These are phyloP conservation scores for Rhodotorula sp. DNA, from an alignment of 1,284 basidiomycete species.

Conservation along the genomic window DNA sequence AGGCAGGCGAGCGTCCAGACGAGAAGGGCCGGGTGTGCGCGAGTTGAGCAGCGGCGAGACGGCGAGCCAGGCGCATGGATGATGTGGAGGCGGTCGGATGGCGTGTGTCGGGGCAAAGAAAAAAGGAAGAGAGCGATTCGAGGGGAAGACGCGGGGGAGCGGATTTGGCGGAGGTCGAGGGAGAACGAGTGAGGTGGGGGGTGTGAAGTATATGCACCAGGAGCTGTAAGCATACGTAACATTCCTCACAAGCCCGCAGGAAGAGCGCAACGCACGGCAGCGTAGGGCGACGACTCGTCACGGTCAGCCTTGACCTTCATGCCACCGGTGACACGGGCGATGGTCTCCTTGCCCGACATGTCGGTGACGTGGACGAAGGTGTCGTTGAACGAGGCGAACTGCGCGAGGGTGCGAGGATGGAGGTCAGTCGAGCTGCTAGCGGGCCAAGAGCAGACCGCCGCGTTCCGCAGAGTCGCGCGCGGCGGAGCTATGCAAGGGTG, in stretches of 20 bases:
- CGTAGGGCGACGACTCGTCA: conserved; percentile 99
- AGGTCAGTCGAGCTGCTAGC: neutral
- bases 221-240: neutral
- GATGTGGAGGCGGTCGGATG: too few species aligned
- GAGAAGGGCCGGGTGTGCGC: too few species aligned
- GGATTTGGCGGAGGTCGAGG: neutral
- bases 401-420: neutral
- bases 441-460: neutral
- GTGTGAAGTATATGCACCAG: too few species aligned
- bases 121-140: too few species aligned
- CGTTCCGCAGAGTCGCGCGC: neutral
- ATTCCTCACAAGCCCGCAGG: neutral
- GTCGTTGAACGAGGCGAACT: conserved; percentile 75
- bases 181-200: neutral
- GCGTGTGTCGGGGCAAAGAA: too few species aligned
- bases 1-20: too few species aligned
- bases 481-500: too few species aligned
- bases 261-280: conserved; percentile 67
- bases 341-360: conserved; percentile 97
- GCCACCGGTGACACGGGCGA: conserved; percentile 95
- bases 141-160: too few species aligned
- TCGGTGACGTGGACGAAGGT: conserved; percentile 99
- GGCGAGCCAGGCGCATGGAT: too few species aligned
- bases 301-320: conserved; percentile 99
- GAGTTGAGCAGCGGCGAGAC: too few species aligned